These are phyloP conservation scores for Aspergillus kassunensis DNA, from an alignment of 495 filamentous ascomycete species.

Conservation along the genomic window DNA sequence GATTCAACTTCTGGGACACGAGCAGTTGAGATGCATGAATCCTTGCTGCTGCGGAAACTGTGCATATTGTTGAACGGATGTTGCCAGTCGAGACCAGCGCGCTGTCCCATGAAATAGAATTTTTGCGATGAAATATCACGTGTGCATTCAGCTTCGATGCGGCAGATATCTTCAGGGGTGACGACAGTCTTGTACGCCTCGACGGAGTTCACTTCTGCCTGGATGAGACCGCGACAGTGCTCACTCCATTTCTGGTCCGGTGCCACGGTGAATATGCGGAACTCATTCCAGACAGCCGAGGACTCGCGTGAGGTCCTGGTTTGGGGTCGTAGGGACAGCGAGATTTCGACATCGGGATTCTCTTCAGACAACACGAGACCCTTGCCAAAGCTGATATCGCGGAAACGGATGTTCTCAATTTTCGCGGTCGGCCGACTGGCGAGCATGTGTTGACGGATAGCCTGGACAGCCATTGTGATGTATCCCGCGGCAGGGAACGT, in stretches of 20 bases:
- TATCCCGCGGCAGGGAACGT: conserved; percentile 60
- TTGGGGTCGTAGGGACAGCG: conserved; percentile 5
- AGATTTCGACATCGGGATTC: conserved; percentile 1
- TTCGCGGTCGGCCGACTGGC: not conserved
- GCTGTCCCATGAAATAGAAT: conserved; percentile 9
- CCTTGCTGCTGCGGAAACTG: conserved; percentile 2
- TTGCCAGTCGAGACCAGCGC: conserved; percentile 8
- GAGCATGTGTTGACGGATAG: conserved; percentile 18
- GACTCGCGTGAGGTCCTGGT: conserved; percentile 6
- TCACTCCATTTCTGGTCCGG: conserved; percentile 11
- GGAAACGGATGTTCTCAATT: conserved; percentile 6
- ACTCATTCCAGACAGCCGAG: conserved; percentile 7
- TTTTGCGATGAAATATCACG: conserved; percentile 1
- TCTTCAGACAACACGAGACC: conserved; percentile 10
- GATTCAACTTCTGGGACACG: conserved; percentile 3
- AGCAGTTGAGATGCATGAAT: conserved; percentile 3
- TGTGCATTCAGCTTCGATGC: conserved; percentile 2
- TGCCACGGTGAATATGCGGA: conserved; percentile 11
- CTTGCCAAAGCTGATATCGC: conserved; percentile 11
- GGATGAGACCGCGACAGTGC: conserved; percentile 10
- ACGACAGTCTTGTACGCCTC: not conserved
- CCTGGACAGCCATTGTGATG: conserved; percentile 55
- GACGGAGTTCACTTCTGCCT: conserved; percentile 8
- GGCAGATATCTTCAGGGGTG: not conserved
- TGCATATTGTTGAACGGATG: conserved; percentile 9